phyloP scores from a whole-genome alignment of 495 filamentous ascomycete genomes.

The Talaromyces thailandensis region DNA sequence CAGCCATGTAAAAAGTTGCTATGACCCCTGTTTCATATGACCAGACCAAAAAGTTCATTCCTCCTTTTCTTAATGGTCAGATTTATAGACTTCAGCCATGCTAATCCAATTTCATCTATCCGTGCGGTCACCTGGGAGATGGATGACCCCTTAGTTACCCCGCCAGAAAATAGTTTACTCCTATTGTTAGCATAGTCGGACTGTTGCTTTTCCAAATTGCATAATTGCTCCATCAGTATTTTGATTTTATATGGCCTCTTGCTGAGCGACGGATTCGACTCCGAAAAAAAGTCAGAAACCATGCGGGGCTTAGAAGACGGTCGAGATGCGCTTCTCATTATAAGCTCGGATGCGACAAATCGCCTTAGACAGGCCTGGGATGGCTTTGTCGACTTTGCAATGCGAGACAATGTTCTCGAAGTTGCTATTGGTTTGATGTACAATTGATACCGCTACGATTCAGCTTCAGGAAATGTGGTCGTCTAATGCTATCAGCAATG shows the following conservation, averaged over 20 bases:
- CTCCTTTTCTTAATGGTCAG: background rate
- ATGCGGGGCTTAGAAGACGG: constrained; percentile 28
- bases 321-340: constrained; percentile 13
- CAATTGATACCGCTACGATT: constrained; percentile 5
- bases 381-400: constrained; percentile 62
- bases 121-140: background rate
- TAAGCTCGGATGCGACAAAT: constrained; percentile 23
- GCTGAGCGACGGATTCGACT: background rate
- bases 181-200: background rate
- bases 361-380: constrained; percentile 38
- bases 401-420: constrained; percentile 67
- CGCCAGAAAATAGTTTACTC: background rate
- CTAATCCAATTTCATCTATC: background rate
- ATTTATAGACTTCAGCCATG: background rate
- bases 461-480: background rate
- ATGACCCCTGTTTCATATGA: background rate
- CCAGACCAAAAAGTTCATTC: background rate
- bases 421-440: constrained; percentile 70
- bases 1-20: background rate
- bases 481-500: background rate
- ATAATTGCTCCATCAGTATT: background rate
- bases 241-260: background rate
- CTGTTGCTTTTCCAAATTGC: background rate
- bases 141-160: background rate
- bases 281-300: background rate